Evolutionary conservation across 192 early-diverging fungal species (phyloP).

Genomic region (Funneliformis geosporum): DNA sequence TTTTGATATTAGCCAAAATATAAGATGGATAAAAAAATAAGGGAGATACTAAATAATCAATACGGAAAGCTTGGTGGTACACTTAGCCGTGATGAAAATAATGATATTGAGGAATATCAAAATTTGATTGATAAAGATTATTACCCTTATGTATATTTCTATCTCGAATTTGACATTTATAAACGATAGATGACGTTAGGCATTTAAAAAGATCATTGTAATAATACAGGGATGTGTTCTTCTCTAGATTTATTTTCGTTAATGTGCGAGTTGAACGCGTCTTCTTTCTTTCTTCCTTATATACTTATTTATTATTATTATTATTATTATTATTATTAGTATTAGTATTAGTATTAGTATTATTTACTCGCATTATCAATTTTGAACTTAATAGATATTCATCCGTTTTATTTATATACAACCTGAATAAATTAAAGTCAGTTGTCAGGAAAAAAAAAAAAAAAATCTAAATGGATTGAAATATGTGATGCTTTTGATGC

Average conservation of each 20-base stretch:
- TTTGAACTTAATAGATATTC: neutral
- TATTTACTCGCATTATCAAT: neutral
- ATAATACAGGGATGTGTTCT: neutral
- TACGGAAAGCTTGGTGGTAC: conserved; percentile 86
- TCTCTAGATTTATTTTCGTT: neutral
- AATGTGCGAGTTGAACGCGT: too few species aligned
- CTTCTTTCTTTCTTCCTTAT: too few species aligned
- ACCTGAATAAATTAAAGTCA: neutral
- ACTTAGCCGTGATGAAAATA: conserved; percentile 51
- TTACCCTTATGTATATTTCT: conserved; percentile 86
- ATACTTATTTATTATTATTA: neutral
- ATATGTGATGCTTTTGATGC: neutral
- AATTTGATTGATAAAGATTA: conserved; percentile 87
- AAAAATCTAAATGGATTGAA: neutral
- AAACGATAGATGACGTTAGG: conserved; percentile 10
- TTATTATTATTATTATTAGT: too few species aligned
- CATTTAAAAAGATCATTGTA: neutral
- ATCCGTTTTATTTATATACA: neutral
- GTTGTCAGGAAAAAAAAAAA: neutral
- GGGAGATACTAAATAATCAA: conserved; percentile 72
- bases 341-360: neutral
- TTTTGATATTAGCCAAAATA: conserved; percentile 60
- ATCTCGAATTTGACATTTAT: conserved; percentile 54
- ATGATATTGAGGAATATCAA: conserved; percentile 87
- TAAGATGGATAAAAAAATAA: conserved; percentile 82